These are phyloP conservation scores for Fusarium sublunatum DNA, from an alignment of 2,329 filamentous ascomycete genomes.

Conservation along the genomic window DNA sequence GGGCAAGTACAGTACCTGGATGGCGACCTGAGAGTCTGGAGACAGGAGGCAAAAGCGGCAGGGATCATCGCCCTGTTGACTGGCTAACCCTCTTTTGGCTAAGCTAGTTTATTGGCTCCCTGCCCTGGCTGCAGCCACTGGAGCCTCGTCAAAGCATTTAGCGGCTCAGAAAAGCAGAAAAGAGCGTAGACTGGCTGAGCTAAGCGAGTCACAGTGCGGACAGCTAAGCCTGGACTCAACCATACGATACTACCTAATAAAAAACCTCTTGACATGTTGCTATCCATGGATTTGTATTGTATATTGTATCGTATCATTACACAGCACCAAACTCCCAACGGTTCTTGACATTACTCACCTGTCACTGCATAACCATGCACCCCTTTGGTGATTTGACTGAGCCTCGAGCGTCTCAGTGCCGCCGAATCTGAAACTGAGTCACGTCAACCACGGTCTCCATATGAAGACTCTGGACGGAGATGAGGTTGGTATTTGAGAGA, in stretches of 20 bases:
- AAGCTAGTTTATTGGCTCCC: constrained; percentile 16
- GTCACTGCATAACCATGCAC: constrained; percentile 29
- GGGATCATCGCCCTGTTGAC: constrained; percentile 20
- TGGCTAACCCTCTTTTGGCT: constrained; percentile 7
- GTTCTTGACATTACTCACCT: constrained; percentile 22
- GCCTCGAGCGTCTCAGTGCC: constrained; percentile 29
- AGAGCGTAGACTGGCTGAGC: constrained; percentile 37
- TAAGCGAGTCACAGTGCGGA: constrained; percentile 39
- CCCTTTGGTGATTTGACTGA: constrained; percentile 11
- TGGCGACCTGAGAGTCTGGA: constrained; percentile 26
- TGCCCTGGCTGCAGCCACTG: constrained; percentile 34
- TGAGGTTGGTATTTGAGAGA: neutral
- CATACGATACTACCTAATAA: no score
- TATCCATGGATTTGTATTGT: neutral
- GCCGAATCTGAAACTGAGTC: constrained; percentile 41
- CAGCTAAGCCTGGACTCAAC: neutral
- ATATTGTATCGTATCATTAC: constrained; percentile 24
- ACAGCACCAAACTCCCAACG: constrained; percentile 19
- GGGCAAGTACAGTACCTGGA: constrained; percentile 33
- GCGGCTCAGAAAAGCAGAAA: constrained; percentile 19
- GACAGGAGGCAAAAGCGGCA: constrained; percentile 28
- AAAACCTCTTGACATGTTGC: neutral
- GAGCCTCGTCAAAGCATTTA: constrained; percentile 30
- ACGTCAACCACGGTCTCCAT: constrained; percentile 28
- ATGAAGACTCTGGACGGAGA: constrained; percentile 4